These are phyloP conservation scores for Nannizziopsis barbatae DNA, from an alignment of 2,329 filamentous ascomycete species.

Conservation along the genomic window DNA sequence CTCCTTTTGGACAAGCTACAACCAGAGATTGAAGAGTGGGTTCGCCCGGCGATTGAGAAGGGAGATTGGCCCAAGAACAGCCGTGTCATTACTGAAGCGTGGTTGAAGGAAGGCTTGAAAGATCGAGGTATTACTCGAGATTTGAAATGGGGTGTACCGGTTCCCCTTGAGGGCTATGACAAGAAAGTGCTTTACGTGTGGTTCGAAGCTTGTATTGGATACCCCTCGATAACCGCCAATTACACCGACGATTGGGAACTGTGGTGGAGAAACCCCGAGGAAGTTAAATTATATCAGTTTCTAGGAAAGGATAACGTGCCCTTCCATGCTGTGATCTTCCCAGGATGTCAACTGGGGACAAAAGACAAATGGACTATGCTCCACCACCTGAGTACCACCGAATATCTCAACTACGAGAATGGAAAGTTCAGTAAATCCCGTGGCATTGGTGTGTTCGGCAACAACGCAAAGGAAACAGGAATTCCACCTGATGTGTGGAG, in stretches of 20 bases:
- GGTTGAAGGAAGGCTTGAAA: slow-evolving; percentile 59
- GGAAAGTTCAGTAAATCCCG: slow-evolving; percentile 80
- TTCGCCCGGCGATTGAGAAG: slow-evolving; percentile 58
- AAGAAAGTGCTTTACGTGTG: slow-evolving; percentile 72
- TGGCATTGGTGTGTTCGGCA: slow-evolving; percentile 73
- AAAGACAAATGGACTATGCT: slow-evolving; percentile 72
- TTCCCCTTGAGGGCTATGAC: slow-evolving; percentile 46
- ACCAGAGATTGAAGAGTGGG: slow-evolving; percentile 65
- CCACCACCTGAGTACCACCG: slow-evolving; percentile 69
- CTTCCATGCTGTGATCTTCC: slow-evolving; percentile 77
- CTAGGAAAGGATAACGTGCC: slow-evolving; percentile 75
- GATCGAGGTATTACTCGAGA: slow-evolving; percentile 74
- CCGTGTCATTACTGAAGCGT: slow-evolving; percentile 36
- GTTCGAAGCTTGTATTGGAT: slow-evolving; percentile 78
- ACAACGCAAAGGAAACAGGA: slow-evolving; percentile 67
- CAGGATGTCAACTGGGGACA: slow-evolving; percentile 69
- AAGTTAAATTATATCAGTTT: slow-evolving; percentile 76
- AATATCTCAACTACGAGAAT: slow-evolving; percentile 68
- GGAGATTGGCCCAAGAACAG: slow-evolving; percentile 44
- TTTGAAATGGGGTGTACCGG: slow-evolving; percentile 64
- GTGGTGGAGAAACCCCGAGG: slow-evolving; percentile 76
- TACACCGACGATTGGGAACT: slow-evolving; percentile 75
- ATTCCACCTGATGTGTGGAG: slow-evolving; percentile 69
- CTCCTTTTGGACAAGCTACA: slow-evolving; percentile 77
- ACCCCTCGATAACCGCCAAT: slow-evolving; percentile 72